phyloP scores from a whole-genome alignment of 164 flowering plant genomes.

The Macadamia integrifolia region DNA sequence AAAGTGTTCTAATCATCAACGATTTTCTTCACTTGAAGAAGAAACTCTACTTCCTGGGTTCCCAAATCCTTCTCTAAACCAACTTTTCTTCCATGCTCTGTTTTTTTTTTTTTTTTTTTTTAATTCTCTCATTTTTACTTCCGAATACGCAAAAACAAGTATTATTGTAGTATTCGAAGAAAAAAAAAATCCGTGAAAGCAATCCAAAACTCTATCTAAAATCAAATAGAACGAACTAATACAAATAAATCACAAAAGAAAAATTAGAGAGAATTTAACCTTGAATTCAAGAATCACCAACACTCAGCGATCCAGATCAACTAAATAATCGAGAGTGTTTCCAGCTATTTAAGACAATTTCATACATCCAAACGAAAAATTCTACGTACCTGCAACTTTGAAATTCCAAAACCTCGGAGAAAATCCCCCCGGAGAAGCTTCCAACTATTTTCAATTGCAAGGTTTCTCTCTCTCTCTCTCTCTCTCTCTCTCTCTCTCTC shows the following conservation, averaged over 20 bases:
- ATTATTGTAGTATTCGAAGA: too few relatives aligned
- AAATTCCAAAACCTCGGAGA: background rate
- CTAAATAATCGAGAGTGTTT: background rate
- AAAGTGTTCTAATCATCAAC: too few relatives aligned
- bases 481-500: too few relatives aligned
- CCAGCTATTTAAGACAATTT: background rate
- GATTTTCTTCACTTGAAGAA: background rate
- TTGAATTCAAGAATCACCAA: background rate
- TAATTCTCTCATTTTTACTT: background rate
- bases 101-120: too few relatives aligned
- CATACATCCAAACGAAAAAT: background rate
- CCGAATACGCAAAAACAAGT: background rate
- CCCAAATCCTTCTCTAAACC: background rate
- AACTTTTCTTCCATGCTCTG: background rate
- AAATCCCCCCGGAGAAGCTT: background rate
- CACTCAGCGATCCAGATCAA: constrained; percentile 5
- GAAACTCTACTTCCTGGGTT: background rate
- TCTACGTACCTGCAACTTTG: constrained; percentile 17
- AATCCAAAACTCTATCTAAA: background rate
- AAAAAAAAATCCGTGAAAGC: background rate
- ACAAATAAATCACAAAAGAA: background rate
- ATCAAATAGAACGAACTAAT: background rate
- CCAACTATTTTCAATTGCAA: too few relatives aligned
- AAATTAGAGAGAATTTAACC: background rate
- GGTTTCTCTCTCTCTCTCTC: too few relatives aligned